Conservation (phyloP, 169 alveolate species). For the Plasmodium ovale region DNA sequence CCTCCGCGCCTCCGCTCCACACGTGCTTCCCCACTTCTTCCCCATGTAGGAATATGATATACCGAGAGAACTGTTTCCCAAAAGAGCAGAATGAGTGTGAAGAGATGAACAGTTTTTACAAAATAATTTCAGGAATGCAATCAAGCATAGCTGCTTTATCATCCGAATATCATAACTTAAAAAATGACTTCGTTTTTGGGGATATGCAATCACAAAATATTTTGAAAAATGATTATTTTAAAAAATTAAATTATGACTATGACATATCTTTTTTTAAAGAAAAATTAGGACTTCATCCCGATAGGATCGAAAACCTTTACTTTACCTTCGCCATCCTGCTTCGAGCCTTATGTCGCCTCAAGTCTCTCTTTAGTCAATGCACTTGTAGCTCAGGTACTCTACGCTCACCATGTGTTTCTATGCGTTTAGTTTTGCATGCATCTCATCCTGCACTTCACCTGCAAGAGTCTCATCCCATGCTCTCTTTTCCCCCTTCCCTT, state of each 20-base stretch:
- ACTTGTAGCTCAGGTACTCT: constrained; percentile 87
- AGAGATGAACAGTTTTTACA: constrained; percentile 83
- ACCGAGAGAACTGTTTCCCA: constrained; percentile 58
- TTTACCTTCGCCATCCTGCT: constrained; percentile 89
- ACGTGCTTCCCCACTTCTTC: not conserved
- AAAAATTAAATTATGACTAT: constrained; percentile 79
- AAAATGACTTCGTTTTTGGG: constrained; percentile 66
- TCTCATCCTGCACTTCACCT: no score
- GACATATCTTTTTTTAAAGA: constrained; percentile 84
- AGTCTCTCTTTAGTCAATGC: constrained; percentile 84
- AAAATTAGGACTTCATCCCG: constrained; percentile 89
- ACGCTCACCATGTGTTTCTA: no score
- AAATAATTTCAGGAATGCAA: constrained; percentile 91
- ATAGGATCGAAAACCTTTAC: constrained; percentile 89
- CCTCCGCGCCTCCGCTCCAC: not conserved
- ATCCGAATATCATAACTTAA: constrained; percentile 84
- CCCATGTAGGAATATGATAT: constrained; percentile 33
- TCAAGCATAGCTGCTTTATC: constrained; percentile 88
- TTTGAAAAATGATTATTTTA: constrained; percentile 77
- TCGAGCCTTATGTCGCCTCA: constrained; percentile 87
- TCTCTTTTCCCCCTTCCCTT: not conserved
- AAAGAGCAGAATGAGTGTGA: constrained; percentile 78
- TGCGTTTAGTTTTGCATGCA: no score
- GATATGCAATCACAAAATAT: constrained; percentile 15
- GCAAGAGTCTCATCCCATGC: not conserved